Evolutionary conservation across 345 rosid species (phyloP), one percentile per base, ranked within the genome.

Genomic region (Syzygium oleosum): DNA sequence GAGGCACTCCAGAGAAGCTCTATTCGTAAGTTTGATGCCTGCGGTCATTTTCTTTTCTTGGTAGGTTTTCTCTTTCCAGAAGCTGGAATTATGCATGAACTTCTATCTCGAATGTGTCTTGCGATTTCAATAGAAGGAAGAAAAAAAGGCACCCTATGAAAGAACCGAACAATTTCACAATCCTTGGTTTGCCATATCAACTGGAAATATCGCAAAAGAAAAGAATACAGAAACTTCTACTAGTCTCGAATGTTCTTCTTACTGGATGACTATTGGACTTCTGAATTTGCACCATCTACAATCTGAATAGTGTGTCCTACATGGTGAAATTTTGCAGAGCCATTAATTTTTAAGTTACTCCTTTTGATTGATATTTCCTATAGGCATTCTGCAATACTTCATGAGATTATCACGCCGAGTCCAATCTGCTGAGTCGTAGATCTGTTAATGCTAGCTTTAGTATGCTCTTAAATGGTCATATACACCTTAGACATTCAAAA

Each of bases 41-140:
- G 92, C 43, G 94, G 96, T 31, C 99, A 96, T 91, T 95, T 92
- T 85, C 94, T 95, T 83, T 94, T 97, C 91, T 89, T 97, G 97
- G 99, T 96, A 91, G 79, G 84, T 52, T 84, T 85, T 90, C 87
- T 87, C 61, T 89, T 73, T 90, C 88, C 23, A 34, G 79, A 31
- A 68, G 46, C 79, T 34, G 43, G 79, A 68, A 68, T 68, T 16
- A 34, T 34, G 79, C 12, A 1, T 68, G 79, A 68, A 31, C 79
- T 34, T 7, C 79, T 16, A 34, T 68, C 79, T 68, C 41, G 12
- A 16, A 31, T 68, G 17, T 68, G 79, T 34, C 79, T 68, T 16
- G 34, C 3, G 41, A 68, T 68, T 68, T 68, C 23, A 31, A 68
- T 31, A 31, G 43, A 31, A 31, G 41, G 78, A 31, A 65, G 43